Conservation (phyloP, 2,329 filamentous ascomycete genomes). For the Neospermospora avenae region DNA sequence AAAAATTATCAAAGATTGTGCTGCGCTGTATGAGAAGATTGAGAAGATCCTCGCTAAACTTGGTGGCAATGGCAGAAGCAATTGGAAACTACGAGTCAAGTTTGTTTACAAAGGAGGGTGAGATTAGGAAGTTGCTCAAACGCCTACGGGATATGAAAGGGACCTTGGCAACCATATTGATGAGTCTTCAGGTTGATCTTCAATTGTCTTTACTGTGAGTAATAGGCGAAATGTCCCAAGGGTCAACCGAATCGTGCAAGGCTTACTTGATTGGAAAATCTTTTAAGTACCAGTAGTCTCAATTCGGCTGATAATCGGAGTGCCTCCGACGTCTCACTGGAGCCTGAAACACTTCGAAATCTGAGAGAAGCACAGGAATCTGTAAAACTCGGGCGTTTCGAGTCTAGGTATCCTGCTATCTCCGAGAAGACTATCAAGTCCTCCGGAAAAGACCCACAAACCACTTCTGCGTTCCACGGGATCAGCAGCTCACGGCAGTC, state of each 20-base stretch:
- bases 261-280: slow-evolving; percentile 14
- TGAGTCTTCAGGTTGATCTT: slow-evolving; percentile 27
- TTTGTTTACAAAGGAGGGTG: slow-evolving; percentile 26
- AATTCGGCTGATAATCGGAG: slow-evolving; percentile 14
- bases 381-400: slow-evolving; percentile 6
- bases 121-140: slow-evolving; percentile 24
- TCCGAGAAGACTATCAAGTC: background rate
- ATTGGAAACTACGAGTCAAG: slow-evolving; percentile 22
- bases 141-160: slow-evolving; percentile 25
- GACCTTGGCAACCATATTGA: slow-evolving; percentile 24
- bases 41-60: slow-evolving; percentile 22
- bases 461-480: background rate
- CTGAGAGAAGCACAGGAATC: slow-evolving; percentile 15
- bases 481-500: background rate
- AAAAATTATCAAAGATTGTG: slow-evolving; percentile 26
- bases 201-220: slow-evolving; percentile 27
- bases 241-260: background rate
- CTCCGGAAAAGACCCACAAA: background rate
- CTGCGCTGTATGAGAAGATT: slow-evolving; percentile 24
- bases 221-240: background rate
- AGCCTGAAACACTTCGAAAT: slow-evolving; percentile 18
- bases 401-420: slow-evolving; percentile 6
- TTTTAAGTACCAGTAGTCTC: slow-evolving; percentile 11
- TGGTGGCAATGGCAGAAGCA: slow-evolving; percentile 20
- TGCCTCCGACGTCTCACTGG: slow-evolving; percentile 9